Evolutionary conservation across 2,329 filamentous ascomycete genomes (phyloP).

Genomic region (Scedosporium boydii): DNA sequence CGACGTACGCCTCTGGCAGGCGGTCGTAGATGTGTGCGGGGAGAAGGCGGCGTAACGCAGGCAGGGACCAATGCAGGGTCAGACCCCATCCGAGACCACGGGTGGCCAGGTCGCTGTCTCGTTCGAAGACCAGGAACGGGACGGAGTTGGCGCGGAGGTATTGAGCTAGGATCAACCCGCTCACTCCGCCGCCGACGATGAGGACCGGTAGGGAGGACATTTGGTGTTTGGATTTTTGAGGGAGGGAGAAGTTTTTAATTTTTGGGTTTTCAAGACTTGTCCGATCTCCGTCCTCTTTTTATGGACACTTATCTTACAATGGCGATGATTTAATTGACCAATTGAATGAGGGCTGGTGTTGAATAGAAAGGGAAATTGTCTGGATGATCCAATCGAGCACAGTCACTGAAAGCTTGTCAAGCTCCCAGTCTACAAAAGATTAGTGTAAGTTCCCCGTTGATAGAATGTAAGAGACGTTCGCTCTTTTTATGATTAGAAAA

Average conservation of each 20-base stretch:
- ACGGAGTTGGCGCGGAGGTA: conserved; percentile 21
- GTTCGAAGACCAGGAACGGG: conserved; percentile 41
- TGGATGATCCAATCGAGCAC: no score
- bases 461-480: no score
- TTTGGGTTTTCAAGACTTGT: no score
- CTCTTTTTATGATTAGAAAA: no score
- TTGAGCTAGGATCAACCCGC: conserved; percentile 27
- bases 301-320: no score
- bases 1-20: conserved; percentile 42
- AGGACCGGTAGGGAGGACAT: conserved; percentile 16
- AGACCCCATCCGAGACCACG: conserved; percentile 51
- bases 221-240: neutral
- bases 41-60: conserved; percentile 39
- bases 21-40: conserved; percentile 33
- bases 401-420: no score
- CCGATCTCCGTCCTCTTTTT: no score
- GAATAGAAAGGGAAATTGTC: no score
- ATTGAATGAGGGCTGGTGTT: no score
- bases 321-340: no score
- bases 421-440: no score
- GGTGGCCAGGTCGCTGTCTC: conserved; percentile 34
- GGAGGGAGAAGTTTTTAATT: neutral
- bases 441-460: no score
- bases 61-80: conserved; percentile 53
- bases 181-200: conserved; percentile 27